Conservation (phyloP, 345 rosid species). For the Gossypium rotundifolium region DNA sequence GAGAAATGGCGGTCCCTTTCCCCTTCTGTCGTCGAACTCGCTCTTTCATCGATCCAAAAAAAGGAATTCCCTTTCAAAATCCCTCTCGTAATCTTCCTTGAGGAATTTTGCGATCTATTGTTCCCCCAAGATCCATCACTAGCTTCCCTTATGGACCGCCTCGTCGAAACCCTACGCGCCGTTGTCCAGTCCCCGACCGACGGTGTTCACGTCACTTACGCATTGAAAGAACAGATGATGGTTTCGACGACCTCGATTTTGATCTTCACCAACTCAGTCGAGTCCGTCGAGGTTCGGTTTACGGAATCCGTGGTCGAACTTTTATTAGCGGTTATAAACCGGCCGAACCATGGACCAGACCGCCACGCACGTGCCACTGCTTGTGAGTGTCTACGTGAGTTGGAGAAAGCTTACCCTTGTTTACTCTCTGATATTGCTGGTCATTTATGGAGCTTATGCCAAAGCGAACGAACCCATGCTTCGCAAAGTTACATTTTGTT, state of each 20-base stretch:
- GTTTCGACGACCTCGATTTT: conserved; percentile 70
- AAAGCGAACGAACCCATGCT: conserved; percentile 87
- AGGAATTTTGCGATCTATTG: conserved; percentile 46
- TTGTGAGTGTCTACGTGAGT: conserved; percentile 79
- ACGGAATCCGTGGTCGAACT: conserved; percentile 59
- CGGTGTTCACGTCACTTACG: conserved; percentile 36
- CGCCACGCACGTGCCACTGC: conserved; percentile 81
- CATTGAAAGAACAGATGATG: conserved; percentile 78
- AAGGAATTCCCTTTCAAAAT: conserved; percentile 69
- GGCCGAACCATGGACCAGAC: conserved; percentile 82
- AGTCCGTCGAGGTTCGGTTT: conserved; percentile 24
- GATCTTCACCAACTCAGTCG: conserved; percentile 42
- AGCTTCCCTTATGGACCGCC: conserved; percentile 40
- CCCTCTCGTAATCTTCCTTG: conserved; percentile 72
- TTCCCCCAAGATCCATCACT: conserved; percentile 21
- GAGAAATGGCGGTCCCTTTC: conserved; percentile 43
- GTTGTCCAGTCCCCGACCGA: conserved; percentile 71
- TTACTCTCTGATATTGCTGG: conserved; percentile 68
- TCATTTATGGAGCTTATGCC: conserved; percentile 85
- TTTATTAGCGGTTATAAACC: conserved; percentile 64
- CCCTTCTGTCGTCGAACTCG: conserved; percentile 45
- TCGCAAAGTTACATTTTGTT: conserved; percentile 71
- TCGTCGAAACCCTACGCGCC: conserved; percentile 56
- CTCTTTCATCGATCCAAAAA: conserved; percentile 54
- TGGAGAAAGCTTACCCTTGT: conserved; percentile 72